Percentiles rank a stretch among this genome's conserved stretches.
Evolutionary conservation across 495 filamentous ascomycete genomes (phyloP).

Genomic region (Trichoderma gamsii): DNA sequence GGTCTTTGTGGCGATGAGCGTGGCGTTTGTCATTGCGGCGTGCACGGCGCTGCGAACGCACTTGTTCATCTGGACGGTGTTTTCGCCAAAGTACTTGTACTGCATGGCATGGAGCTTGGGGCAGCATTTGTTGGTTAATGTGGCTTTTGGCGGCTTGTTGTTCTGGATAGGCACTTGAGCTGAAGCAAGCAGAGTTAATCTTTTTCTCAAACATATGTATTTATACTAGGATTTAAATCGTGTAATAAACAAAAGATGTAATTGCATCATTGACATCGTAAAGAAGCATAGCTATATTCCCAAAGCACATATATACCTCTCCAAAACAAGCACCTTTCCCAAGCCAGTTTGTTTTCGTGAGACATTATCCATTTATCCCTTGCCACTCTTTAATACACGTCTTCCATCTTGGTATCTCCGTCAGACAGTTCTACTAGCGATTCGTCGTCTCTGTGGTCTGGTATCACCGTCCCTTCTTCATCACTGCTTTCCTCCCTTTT

Average conservation of each 20-base stretch:
- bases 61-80: constrained; percentile 98
- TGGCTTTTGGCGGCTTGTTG: constrained; percentile 50
- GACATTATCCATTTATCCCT: neutral
- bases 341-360: neutral
- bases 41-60: constrained; percentile 81
- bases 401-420: constrained; percentile 28
- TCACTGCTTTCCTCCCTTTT: constrained; percentile 29
- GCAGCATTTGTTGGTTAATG: constrained; percentile 70
- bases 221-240: too few relatives aligned
- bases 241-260: too few relatives aligned
- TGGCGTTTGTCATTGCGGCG: constrained; percentile 76
- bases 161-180: constrained; percentile 41
- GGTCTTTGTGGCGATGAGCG: constrained; percentile 52
- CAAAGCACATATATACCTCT: too few relatives aligned
- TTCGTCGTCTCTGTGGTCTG: constrained; percentile 22
- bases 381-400: neutral
- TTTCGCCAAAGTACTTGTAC: constrained; percentile 94
- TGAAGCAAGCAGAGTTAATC: neutral
- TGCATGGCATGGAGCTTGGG: constrained; percentile 77
- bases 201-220: too few relatives aligned
- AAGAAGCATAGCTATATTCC: too few relatives aligned
- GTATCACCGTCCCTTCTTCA: constrained; percentile 19
- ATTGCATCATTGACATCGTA: too few relatives aligned
- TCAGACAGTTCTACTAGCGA: constrained; percentile 40
- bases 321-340: too few relatives aligned